These are phyloP conservation scores for Lagenaria siceraria DNA, from an alignment of 306 rosid genomes.

Conservation along the genomic window DNA sequence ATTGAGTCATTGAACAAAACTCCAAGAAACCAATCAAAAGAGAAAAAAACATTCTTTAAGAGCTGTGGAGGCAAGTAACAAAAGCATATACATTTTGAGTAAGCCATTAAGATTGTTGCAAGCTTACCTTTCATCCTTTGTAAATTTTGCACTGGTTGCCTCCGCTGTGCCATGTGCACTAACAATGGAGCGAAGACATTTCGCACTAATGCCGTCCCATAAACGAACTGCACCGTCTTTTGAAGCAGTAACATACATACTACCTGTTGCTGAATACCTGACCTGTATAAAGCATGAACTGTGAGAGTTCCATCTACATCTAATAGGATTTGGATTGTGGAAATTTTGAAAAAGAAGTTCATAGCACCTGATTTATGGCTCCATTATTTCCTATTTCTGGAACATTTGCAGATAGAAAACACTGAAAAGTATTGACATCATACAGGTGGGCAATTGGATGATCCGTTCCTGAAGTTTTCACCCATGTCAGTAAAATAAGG, in stretches of 20 bases:
- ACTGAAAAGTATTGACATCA: constrained; percentile 75
- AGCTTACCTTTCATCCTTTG: constrained; percentile 61
- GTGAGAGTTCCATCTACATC: not conserved
- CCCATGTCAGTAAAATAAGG: not conserved
- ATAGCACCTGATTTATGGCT: constrained; percentile 80
- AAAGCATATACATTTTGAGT: not conserved
- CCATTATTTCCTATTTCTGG: constrained; percentile 59
- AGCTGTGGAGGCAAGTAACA: not conserved
- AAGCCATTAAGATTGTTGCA: not conserved
- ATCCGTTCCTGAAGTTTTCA: constrained; percentile 60
- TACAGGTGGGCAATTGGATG: constrained; percentile 82
- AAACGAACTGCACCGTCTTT: constrained; percentile 70
- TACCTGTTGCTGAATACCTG: constrained; percentile 68
- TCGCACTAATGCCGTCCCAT: constrained; percentile 85
- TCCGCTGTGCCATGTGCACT: constrained; percentile 75
- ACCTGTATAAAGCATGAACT: constrained; percentile 35
- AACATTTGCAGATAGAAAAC: constrained; percentile 55
- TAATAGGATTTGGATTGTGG: not conserved
- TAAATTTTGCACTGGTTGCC: constrained; percentile 75
- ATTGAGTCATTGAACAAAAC: not conserved
- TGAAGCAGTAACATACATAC: constrained; percentile 87
- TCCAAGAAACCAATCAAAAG: not conserved
- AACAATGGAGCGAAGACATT: constrained; percentile 52
- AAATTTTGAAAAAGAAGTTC: not conserved
- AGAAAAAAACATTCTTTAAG: not conserved